Percentiles rank a stretch among this genome's conserved stretches.
Evolutionary conservation across 345 rosid genomes (phyloP).

Genomic region (Hevea brasiliensis): DNA sequence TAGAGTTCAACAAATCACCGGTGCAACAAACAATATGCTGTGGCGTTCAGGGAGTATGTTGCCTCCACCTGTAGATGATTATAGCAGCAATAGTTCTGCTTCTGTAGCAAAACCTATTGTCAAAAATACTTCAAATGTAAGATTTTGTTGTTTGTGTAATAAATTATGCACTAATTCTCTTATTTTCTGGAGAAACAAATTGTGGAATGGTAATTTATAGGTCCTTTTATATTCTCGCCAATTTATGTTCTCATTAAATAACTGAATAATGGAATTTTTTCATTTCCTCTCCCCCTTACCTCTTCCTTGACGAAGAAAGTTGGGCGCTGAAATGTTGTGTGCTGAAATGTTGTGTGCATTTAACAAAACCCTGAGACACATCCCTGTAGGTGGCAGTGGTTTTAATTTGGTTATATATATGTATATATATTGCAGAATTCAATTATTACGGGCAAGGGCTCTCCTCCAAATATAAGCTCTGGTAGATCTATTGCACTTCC

Average conservation of each 20-base stretch:
- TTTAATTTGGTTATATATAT: conserved; percentile 1
- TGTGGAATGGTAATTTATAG: no score
- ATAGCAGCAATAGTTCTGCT: conserved; percentile 40
- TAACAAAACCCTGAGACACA: background rate
- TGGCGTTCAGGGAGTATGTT: conserved; percentile 60
- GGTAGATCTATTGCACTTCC: conserved; percentile 66
- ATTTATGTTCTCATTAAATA: no score
- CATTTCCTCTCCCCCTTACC: no score
- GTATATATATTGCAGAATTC: conserved; percentile 42
- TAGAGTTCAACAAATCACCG: conserved; percentile 81
- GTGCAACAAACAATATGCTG: conserved; percentile 50
- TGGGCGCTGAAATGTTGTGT: background rate
- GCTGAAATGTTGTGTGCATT: background rate
- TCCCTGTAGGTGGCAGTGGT: background rate
- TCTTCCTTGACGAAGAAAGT: background rate
- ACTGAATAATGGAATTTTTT: no score
- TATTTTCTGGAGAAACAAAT: no score
- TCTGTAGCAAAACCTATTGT: conserved; percentile 51
- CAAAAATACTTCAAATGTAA: conserved; percentile 59
- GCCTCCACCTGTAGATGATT: conserved; percentile 81
- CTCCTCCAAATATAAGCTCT: conserved; percentile 65
- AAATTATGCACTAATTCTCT: background rate
- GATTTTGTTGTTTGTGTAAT: conserved; percentile 19
- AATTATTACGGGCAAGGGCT: conserved; percentile 36
- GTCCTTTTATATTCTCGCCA: no score